phyloP scores from a whole-genome alignment of 192 early-diverging fungal genomes.

The Geranomyces michiganensis region DNA sequence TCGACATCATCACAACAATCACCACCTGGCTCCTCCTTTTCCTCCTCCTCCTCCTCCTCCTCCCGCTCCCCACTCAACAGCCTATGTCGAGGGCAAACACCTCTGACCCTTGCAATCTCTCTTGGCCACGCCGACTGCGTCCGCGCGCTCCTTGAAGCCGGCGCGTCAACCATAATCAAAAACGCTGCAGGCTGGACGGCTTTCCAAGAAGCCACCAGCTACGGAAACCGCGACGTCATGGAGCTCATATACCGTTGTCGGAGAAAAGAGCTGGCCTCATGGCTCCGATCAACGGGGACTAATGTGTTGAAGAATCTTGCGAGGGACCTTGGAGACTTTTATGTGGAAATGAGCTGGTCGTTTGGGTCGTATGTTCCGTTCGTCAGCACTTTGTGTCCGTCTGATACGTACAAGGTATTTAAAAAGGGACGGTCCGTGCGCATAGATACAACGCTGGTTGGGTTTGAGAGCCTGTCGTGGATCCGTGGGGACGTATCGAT shows the following conservation, averaged over 20 bases:
- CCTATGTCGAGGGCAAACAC: conserved; percentile 50
- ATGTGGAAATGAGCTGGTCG: conserved; percentile 51
- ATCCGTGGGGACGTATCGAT: conserved; percentile 55
- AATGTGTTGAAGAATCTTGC: conserved; percentile 31
- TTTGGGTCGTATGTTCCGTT: conserved; percentile 51
- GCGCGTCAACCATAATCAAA: conserved; percentile 38
- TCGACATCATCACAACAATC: too few species aligned
- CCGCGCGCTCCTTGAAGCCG: conserved; percentile 38
- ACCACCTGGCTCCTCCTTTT: too few species aligned
- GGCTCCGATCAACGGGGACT: conserved; percentile 41
- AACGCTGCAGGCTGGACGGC: conserved; percentile 53
- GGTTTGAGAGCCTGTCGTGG: conserved; percentile 56
- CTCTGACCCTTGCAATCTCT: conserved; percentile 51
- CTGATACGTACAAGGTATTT: conserved; percentile 35
- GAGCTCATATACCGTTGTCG: conserved; percentile 25
- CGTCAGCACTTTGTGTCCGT: conserved; percentile 49
- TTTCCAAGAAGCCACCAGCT: conserved; percentile 54
- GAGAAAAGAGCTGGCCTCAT: conserved; percentile 38
- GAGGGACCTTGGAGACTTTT: conserved; percentile 50
- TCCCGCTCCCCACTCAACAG: conserved; percentile 8
- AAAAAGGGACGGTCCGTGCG: conserved; percentile 46
- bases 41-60: background rate
- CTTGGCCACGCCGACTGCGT: conserved; percentile 42
- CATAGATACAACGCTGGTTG: conserved; percentile 59
- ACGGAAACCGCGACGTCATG: conserved; percentile 50